Conservation (phyloP, 176 grass and related monocot genomes). For the Oryza rufipogon region DNA sequence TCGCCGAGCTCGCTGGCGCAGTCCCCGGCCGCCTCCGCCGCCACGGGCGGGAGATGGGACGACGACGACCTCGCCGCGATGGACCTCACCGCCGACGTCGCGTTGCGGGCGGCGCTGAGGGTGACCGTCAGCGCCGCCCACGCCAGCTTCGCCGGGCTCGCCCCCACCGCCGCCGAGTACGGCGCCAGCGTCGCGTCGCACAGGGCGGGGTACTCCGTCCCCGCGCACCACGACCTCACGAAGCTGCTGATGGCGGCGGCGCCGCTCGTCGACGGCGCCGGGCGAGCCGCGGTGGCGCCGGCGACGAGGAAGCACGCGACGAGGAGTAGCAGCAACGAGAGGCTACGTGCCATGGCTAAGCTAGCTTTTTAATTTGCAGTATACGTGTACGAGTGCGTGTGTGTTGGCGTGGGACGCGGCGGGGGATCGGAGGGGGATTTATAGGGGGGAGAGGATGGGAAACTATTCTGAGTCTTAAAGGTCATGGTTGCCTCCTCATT, state of each 20-base stretch:
- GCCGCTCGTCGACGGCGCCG: background rate
- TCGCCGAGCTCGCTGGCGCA: conserved; percentile 65
- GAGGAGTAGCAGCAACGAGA: background rate
- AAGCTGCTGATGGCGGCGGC: background rate
- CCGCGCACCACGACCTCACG: conserved; percentile 48
- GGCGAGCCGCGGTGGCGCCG: background rate
- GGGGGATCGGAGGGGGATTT: background rate
- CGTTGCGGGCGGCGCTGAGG: conserved; percentile 35
- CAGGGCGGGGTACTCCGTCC: conserved; percentile 49
- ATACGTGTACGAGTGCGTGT: background rate
- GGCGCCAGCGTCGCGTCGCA: conserved; percentile 53
- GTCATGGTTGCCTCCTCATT: too few species aligned
- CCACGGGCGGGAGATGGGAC: conserved; percentile 21
- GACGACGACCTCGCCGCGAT: conserved; percentile 15
- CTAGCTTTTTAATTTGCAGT: background rate
- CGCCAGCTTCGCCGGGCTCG: conserved; percentile 46
- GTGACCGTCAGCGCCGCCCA: conserved; percentile 51
- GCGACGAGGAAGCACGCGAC: background rate
- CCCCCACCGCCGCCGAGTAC: conserved; percentile 37
- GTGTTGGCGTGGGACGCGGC: background rate
- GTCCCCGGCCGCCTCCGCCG: conserved; percentile 57
- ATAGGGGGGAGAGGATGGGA: background rate
- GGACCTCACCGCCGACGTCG: conserved; percentile 29
- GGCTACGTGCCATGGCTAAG: conserved; percentile 27
- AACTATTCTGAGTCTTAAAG: too few species aligned